Base-by-base conservation (phyloP, 306 rosid genomes). In the Cicer arietinum region DNA sequence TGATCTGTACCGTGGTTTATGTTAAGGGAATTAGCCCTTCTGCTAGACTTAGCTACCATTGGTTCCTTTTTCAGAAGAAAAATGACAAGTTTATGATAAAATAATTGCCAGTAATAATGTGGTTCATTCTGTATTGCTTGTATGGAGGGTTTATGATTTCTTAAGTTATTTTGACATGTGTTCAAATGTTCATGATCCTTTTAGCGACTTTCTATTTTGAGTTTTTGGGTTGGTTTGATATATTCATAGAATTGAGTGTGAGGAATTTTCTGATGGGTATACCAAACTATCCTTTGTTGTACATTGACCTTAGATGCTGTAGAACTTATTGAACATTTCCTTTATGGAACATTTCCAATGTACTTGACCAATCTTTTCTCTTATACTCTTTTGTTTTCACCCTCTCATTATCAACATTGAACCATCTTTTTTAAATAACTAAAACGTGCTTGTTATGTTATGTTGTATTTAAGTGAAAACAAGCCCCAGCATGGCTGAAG, bases 401-500 rank as follows among this genome's bases (percentile, higher is more conserved):
- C 20, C 10, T 17, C 39, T 12, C 57, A 25, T 63, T 47, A 35
- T 44, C 25, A 7, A 30, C 37, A 54, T 17, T 48, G 45, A 66
- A 44, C 40, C 42, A 45, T 72, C 17, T 8, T 14, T 14, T 25
- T 37, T 16, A 18, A 56, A 69, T 60, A 58, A 50, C 67, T 86
- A 53, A 78, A 76, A 68, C 76, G 13, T 77, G 3, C 11, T 72
- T 16, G 58, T 73, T 39, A 47, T 44, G 43, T 74, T 76, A n/a
- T 7, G 12, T 66, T 71, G 14, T 48, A 66, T 63, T 77, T 79
- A 62, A 91, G 97, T 94, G 87, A 91, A 83, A 84, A 94, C 99
- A 48, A 84, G 92, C 75, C 99, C 99, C 7, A 94, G 99, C 77
- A 82, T 94, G 76, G 11, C 96, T 63, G 99, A 94, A 69, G 99